Evolutionary conservation across 805 yeast species (phyloP), one percentile per base, ranked within the genome.

Genomic region (Komagataella populi): DNA sequence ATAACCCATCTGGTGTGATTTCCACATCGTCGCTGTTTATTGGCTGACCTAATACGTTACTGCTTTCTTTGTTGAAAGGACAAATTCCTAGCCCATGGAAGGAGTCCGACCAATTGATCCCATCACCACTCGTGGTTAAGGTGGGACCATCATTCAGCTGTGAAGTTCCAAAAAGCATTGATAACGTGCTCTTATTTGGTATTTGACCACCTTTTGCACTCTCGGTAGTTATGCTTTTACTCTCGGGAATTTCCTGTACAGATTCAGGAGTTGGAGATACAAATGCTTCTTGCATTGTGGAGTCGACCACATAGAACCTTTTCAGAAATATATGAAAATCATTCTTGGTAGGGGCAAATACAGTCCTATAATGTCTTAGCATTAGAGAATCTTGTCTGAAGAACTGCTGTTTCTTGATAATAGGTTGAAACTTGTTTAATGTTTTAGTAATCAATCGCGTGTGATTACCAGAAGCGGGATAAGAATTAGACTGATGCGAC

Each of bases 1-100:
- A 66, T 49, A 93, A 70, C 14, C 98, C 98, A 64, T 93, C 99
- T 0, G 98, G 98, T 54, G 91, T 93, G 56, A 93, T 84, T 64
- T 93, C 99, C 50, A 93, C 81, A 58, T 91, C 97, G 23, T 74
- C 74, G 5, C 78, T 73, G 0, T 73, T 75, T n/a, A 93, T 62
- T 0, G 83, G 77, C 6, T 82, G 77, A 50, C 80, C 63, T 16
- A 93, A 69, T n/a, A 78, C 71, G 23, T 77, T 76, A 51, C 79
- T 81, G 0, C 81, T 72, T 45, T 78, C 77, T 14, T 71, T 71
- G 3, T 81, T 68, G 60, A 93, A 91, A 1, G 96, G 83, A n/a
- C 73, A 78, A 3, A 79, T 69, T 5, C 96, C 96, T 39, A 93
- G 69, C 0, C 98, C 98, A 58, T 78, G 84, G 70, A 83, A 93